phyloP scores from a whole-genome alignment of 2,329 filamentous ascomycete genomes.

The Sphaerulina musiva region DNA sequence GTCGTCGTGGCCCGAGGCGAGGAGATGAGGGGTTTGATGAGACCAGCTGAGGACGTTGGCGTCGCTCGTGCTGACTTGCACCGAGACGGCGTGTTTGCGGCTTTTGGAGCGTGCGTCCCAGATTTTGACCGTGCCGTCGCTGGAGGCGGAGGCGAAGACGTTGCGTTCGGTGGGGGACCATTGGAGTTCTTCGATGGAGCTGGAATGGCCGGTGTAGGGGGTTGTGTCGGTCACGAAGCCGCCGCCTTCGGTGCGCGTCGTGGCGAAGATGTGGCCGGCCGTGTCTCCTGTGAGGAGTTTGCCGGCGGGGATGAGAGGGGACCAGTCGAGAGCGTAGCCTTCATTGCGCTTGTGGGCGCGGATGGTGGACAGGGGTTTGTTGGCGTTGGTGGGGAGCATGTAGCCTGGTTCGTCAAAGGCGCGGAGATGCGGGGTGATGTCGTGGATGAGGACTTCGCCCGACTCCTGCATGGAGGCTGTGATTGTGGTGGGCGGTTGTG shows the following conservation, averaged over 20 bases:
- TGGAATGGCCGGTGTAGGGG: slow-evolving; percentile 74
- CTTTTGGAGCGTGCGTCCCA: slow-evolving; percentile 94
- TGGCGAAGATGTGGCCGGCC: slow-evolving; percentile 80
- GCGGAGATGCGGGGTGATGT: slow-evolving; percentile 80
- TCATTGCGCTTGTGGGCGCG: slow-evolving; percentile 79
- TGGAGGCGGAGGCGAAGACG: slow-evolving; percentile 89
- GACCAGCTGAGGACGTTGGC: slow-evolving; percentile 98
- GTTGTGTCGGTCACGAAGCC: slow-evolving; percentile 82
- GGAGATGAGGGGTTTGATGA: slow-evolving; percentile 74
- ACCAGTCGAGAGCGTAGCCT: slow-evolving; percentile 98
- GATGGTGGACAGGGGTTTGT: slow-evolving; percentile 81
- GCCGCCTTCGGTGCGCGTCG: slow-evolving; percentile 77
- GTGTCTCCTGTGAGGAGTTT: slow-evolving; percentile 90
- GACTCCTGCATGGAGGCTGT: slow-evolving; percentile 92
- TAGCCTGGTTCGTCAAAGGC: slow-evolving; percentile 87
- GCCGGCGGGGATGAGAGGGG: slow-evolving; percentile 68
- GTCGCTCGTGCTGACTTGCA: slow-evolving; percentile 75
- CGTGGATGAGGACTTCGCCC: slow-evolving; percentile 81
- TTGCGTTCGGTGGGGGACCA: slow-evolving; percentile 92
- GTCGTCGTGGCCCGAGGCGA: slow-evolving; percentile 88
- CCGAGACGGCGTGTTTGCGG: slow-evolving; percentile 76
- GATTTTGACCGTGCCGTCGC: slow-evolving; percentile 88
- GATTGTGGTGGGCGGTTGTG: slow-evolving; percentile 69
- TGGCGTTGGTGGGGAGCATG: slow-evolving; percentile 70
- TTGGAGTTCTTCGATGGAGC: slow-evolving; percentile 88